Percentiles rank a stretch among this genome's conserved stretches.
Evolutionary conservation across 495 filamentous ascomycete species (phyloP).

Genomic region (Aspergillus mulundensis): DNA sequence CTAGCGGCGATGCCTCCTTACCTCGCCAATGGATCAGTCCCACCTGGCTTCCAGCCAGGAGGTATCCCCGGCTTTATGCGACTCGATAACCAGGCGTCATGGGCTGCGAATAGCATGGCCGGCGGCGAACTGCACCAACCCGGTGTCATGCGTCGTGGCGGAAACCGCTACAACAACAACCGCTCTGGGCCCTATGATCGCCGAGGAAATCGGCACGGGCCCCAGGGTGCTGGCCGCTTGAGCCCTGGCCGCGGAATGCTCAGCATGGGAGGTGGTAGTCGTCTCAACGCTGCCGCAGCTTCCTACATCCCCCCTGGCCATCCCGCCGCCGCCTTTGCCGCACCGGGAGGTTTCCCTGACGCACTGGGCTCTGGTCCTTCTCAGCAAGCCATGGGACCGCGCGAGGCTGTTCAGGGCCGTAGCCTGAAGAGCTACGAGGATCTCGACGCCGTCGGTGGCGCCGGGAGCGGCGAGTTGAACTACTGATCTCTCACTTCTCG

Average conservation of each 20-base stretch:
- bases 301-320: constrained; percentile 39
- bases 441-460: constrained; percentile 68
- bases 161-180: constrained; percentile 45
- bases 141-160: constrained; percentile 58
- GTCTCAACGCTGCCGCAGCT: constrained; percentile 35
- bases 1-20: constrained; percentile 63
- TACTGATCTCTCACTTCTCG: constrained; percentile 37
- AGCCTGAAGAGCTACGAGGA: constrained; percentile 96
- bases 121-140: constrained; percentile 45
- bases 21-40: constrained; percentile 31
- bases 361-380: constrained; percentile 52
- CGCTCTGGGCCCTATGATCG: constrained; percentile 59
- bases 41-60: constrained; percentile 30
- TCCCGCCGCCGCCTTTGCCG: constrained; percentile 40
- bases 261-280: constrained; percentile 31
- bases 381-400: constrained; percentile 67
- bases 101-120: constrained; percentile 44
- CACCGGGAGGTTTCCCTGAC: constrained; percentile 44
- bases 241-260: constrained; percentile 41
- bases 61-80: constrained; percentile 54
- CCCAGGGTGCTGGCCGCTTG: constrained; percentile 29
- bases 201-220: constrained; percentile 35
- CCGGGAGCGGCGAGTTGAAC: constrained; percentile 57
- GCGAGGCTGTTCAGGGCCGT: constrained; percentile 83
- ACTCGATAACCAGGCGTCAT: constrained; percentile 42